These are phyloP conservation scores for Ceratobasidium sp. DNA, from an alignment of 1,284 basidiomycete species.

Conservation along the genomic window DNA sequence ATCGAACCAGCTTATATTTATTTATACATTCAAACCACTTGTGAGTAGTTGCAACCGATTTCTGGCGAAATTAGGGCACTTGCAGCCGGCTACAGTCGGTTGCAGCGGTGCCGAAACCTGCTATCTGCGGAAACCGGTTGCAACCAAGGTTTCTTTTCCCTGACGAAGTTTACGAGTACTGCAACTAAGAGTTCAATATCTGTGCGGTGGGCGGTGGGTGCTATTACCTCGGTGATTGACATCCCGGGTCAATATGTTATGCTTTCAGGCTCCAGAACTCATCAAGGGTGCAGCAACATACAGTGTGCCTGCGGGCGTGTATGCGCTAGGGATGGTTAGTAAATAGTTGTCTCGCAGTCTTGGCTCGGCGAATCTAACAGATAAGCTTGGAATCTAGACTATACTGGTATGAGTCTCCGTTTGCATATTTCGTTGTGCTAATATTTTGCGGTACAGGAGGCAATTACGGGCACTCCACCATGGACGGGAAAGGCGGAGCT, in stretches of 20 bases:
- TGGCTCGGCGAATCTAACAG: not conserved
- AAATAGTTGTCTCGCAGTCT: not conserved
- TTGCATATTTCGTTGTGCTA: not conserved
- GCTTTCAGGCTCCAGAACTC: slow-evolving; percentile 5
- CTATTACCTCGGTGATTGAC: not conserved
- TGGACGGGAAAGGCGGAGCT: not conserved
- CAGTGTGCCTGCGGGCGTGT: not conserved
- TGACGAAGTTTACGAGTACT: not conserved
- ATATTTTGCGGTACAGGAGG: slow-evolving; percentile 4
- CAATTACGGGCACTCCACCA: not conserved
- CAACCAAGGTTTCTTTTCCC: not conserved
- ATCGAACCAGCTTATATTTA: too few relatives aligned
- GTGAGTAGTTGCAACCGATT: not conserved
- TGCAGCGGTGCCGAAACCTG: not conserved
- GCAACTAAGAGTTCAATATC: not conserved
- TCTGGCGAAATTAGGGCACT: not conserved
- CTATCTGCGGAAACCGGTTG: not conserved
- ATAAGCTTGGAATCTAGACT: not conserved
- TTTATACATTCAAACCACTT: too few relatives aligned
- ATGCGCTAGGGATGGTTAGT: slow-evolving; percentile 24
- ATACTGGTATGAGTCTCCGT: not conserved
- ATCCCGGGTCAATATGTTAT: not conserved
- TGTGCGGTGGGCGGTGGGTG: slow-evolving; percentile 5
- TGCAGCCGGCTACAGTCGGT: not conserved
- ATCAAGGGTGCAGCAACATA: not conserved